Conservation (phyloP, 108 stramenopile species). For the Epipyxis sp. region DNA sequence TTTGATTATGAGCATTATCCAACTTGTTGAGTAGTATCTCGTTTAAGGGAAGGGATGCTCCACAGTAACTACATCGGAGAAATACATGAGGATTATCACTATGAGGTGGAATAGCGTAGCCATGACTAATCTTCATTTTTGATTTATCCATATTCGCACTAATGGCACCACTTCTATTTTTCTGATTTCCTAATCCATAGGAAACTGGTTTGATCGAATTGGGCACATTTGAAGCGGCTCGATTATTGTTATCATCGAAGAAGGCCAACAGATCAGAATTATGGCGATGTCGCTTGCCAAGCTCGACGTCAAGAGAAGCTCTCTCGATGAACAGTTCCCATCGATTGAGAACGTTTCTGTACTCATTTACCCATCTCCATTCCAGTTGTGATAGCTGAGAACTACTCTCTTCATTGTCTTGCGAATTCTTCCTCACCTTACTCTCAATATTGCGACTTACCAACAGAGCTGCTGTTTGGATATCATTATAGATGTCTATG, state of each 20-base stretch:
- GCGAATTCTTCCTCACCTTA: background rate
- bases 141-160: background rate
- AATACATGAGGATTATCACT: background rate
- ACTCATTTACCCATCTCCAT: background rate
- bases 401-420: background rate
- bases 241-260: background rate
- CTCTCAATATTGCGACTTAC: too few relatives aligned
- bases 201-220: background rate
- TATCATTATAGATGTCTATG: background rate
- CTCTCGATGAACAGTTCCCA: background rate
- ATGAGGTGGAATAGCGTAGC: background rate
- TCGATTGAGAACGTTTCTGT: background rate
- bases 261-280: background rate
- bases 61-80: too few relatives aligned
- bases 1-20: too few relatives aligned
- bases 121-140: background rate
- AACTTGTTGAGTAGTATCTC: too few relatives aligned
- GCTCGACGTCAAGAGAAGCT: background rate
- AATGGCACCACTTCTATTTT: background rate
- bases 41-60: too few relatives aligned
- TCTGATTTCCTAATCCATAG: background rate
- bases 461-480: background rate
- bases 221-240: background rate
- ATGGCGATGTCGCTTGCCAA: background rate
- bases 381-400: background rate